Percentiles rank a stretch among this genome's conserved stretches.
These are phyloP conservation scores for Ceratocystis alfenasii DNA, from an alignment of 2,329 filamentous ascomycete species.

Conservation along the genomic window DNA sequence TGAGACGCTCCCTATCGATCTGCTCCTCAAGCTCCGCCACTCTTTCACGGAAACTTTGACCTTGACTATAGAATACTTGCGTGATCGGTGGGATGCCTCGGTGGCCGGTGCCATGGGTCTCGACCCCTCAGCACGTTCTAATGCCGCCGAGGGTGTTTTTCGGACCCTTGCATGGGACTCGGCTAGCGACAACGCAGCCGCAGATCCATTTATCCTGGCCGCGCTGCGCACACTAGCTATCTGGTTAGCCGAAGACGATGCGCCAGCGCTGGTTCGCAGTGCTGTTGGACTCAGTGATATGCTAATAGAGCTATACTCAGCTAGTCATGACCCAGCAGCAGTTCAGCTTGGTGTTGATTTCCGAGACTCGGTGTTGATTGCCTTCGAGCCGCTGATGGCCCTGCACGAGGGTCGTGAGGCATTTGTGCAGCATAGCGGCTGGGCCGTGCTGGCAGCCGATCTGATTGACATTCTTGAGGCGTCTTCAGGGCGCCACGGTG, in stretches of 20 bases:
- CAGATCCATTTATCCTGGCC: conserved; percentile 49
- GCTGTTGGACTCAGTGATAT: conserved; percentile 50
- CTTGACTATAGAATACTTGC: conserved; percentile 51
- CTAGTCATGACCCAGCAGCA: conserved; percentile 20
- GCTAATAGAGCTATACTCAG: conserved; percentile 49
- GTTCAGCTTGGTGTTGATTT: conserved; percentile 37
- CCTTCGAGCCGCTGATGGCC: conserved; percentile 45
- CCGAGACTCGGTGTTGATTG: conserved; percentile 45
- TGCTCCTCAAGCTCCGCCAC: conserved; percentile 49
- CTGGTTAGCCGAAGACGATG: conserved; percentile 60
- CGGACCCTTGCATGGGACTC: conserved; percentile 49
- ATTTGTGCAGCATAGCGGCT: conserved; percentile 42
- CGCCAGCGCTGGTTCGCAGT: conserved; percentile 44
- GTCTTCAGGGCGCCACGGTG: neutral
- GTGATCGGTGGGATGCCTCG: conserved; percentile 58
- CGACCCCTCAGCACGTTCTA: conserved; percentile 43
- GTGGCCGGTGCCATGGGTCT: conserved; percentile 50
- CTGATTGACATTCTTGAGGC: conserved; percentile 35
- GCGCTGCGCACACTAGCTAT: conserved; percentile 47
- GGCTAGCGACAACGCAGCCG: conserved; percentile 35
- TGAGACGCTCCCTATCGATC: conserved; percentile 27
- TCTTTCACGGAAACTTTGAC: conserved; percentile 52
- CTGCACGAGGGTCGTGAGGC: conserved; percentile 37
- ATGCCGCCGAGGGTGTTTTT: conserved; percentile 35
- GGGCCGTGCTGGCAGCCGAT: conserved; percentile 42